These are phyloP conservation scores for Physcomitrellopsis africana DNA, from an alignment of 225 moss, liverwort and hornwort species.

Conservation along the genomic window DNA sequence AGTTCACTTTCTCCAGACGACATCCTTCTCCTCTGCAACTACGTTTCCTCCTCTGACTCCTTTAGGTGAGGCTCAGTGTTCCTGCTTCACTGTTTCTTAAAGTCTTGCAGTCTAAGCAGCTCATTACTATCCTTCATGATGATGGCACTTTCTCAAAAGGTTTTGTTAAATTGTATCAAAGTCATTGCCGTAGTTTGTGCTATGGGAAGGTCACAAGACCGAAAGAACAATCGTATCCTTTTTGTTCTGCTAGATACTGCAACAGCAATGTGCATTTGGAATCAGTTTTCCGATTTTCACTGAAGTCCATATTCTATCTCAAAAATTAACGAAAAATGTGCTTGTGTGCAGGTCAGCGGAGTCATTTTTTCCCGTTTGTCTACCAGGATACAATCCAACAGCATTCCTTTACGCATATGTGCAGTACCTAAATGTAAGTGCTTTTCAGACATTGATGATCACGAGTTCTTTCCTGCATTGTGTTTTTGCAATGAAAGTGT, in stretches of 20 bases:
- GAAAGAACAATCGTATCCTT: background rate
- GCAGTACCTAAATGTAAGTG: constrained; percentile 95
- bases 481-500: constrained; percentile 2
- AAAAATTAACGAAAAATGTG: constrained; percentile 14
- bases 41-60: constrained; percentile 91
- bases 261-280: background rate
- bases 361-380: constrained; percentile 96
- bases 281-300: background rate
- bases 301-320: constrained; percentile 1
- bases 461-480: constrained; percentile 12
- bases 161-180: constrained; percentile 14
- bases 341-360: constrained; percentile 77
- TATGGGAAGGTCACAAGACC: constrained; percentile 5
- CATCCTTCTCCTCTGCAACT: constrained; percentile 88
- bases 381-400: constrained; percentile 90
- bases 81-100: constrained; percentile 19
- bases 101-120: constrained; percentile 11
- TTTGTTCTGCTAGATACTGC: background rate
- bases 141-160: too few relatives aligned
- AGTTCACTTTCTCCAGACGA: constrained; percentile 86
- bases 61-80: constrained; percentile 70
- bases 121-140: background rate
- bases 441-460: constrained; percentile 2
- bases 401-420: constrained; percentile 99
- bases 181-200: background rate